Conservation (phyloP, 305 asterid genomes). For the Fraxinus xanthoxyloides region DNA sequence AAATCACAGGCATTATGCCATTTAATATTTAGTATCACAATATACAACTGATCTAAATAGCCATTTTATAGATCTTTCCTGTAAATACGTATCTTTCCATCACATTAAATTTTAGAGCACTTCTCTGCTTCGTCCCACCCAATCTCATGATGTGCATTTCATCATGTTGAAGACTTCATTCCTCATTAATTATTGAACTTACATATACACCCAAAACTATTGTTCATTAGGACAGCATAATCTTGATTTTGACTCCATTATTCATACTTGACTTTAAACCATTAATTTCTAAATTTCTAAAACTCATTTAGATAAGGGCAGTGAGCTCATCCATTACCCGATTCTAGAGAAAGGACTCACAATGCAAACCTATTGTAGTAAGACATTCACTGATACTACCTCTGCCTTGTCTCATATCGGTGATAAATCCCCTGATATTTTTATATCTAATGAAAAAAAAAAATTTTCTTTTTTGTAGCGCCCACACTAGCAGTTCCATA, state of each 20-base stretch:
- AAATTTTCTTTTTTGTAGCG: not conserved
- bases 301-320: not conserved
- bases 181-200: not conserved
- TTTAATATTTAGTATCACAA: not conserved
- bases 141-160: not conserved
- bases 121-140: not conserved
- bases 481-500: not conserved
- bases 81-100: not conserved
- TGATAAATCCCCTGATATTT: not conserved
- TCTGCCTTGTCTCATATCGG: not conserved
- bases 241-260: not conserved
- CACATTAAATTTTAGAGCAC: not conserved
- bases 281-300: not conserved
- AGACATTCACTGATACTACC: not conserved
- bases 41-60: not conserved
- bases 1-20: not conserved
- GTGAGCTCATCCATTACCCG: not conserved
- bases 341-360: not conserved
- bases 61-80: not conserved
- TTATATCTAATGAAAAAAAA: not conserved
- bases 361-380: not conserved
- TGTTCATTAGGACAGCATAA: not conserved
- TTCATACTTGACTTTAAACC: not conserved
- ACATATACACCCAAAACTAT: not conserved
- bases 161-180: not conserved